These are phyloP conservation scores for Penicillium longicatenatum DNA, from an alignment of 495 filamentous ascomycete species.

Conservation along the genomic window DNA sequence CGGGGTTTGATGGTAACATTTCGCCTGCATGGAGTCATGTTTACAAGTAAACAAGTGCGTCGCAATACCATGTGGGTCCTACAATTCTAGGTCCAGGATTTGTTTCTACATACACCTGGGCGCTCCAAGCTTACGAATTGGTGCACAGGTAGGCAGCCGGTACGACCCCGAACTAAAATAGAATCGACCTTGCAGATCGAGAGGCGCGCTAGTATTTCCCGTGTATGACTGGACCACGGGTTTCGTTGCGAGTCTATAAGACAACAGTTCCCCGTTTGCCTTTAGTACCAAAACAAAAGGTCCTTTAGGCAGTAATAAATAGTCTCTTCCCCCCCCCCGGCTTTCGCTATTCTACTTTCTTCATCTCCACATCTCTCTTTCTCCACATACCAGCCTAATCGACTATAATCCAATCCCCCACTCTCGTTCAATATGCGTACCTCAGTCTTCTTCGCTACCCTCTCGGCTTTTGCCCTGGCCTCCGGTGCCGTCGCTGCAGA, in stretches of 20 bases:
- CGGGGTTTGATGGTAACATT: too few species aligned
- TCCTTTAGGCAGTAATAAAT: background rate
- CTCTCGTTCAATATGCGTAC: slow-evolving; percentile 41
- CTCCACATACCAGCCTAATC: slow-evolving; percentile 1
- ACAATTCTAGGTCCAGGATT: background rate
- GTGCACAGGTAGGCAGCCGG: slow-evolving; percentile 18
- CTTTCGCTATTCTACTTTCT: background rate
- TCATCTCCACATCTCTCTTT: slow-evolving; percentile 7
- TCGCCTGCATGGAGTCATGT: too few species aligned
- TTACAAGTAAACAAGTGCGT: background rate
- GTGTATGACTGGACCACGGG: slow-evolving; percentile 16
- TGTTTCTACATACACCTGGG: background rate
- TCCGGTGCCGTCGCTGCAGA: slow-evolving; percentile 22
- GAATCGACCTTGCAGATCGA: slow-evolving; percentile 31
- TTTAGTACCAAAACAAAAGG: background rate
- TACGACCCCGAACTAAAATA: slow-evolving; percentile 33
- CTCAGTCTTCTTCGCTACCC: slow-evolving; percentile 41
- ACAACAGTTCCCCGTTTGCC: slow-evolving; percentile 7
- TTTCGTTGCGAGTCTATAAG: slow-evolving; percentile 9
- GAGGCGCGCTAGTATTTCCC: slow-evolving; percentile 15
- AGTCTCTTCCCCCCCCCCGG: background rate
- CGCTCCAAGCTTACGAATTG: slow-evolving; percentile 20
- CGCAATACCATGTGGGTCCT: background rate
- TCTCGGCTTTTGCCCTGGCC: slow-evolving; percentile 41
- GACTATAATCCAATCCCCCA: background rate